Evolutionary conservation across 768 basidiomycete genomes (phyloP), one percentile per base, ranked within the genome.

Genomic region (Coprinopsis marcescibilis): DNA sequence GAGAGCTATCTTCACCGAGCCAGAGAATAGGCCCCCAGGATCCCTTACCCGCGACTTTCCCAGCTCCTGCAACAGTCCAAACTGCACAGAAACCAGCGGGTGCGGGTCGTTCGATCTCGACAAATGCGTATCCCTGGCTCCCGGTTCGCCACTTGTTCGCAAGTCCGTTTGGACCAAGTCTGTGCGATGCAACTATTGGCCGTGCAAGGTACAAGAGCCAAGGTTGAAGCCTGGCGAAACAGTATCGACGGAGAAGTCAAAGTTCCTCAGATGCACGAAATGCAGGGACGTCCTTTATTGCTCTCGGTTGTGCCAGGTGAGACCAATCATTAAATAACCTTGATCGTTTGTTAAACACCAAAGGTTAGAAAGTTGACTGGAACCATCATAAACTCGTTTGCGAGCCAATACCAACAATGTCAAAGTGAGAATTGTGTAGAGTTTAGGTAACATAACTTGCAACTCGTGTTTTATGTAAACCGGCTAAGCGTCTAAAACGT

Each of bases 271-370:
- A 27, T 60, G 53, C 36, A 21, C 47, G 21, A 47, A 47, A 35
- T 59, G 56, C 32, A 50, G 45, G 34, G 54, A 59, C 37, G 55
- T 52, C 10, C 32, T 59, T 15, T 55, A 59, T 34, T 57, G 56
- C 44, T 54, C 23, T 1, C 45, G 49, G 25, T 34, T 34, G 13
- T 52, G 53, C 40, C 56, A 57, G 53, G 59, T 60, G 23, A 2
- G 35, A n/a, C n/a, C n/a, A n/a, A n/a, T n/a, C n/a, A n/a, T n/a
- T n/a, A n/a, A n/a, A n/a, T n/a, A n/a, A n/a, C n/a, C n/a, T n/a
- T n/a, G n/a, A n/a, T n/a, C n/a, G n/a, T n/a, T n/a, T n/a, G n/a
- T n/a, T n/a, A n/a, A n/a, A n/a, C n/a, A n/a, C n/a, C n/a, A n/a
- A n/a, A n/a, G n/a, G n/a, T n/a, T n/a, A n/a, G n/a, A n/a, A n/a